Evolutionary conservation across 805 yeast species (phyloP).

Genomic region (Teunomyces funiuensis): DNA sequence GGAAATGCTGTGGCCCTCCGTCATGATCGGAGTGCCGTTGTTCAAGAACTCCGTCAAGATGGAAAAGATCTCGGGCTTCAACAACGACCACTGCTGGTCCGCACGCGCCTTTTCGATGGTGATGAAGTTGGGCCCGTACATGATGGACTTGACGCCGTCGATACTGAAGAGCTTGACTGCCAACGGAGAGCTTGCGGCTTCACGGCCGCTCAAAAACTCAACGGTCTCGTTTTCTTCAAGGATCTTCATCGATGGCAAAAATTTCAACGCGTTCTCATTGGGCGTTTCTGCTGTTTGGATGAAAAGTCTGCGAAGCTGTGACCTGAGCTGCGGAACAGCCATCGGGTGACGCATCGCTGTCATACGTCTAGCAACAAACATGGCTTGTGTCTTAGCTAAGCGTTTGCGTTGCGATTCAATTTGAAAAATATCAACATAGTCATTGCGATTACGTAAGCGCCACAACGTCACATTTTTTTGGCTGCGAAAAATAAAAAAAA

Average conservation of each 20-base stretch:
- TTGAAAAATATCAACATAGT: no score
- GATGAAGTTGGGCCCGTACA: constrained; percentile 82
- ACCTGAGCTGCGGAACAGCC: no score
- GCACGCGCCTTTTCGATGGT: constrained; percentile 65
- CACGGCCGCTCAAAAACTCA: constrained; percentile 74
- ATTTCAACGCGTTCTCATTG: constrained; percentile 81
- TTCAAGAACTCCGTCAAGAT: constrained; percentile 55
- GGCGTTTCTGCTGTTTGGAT: constrained; percentile 87
- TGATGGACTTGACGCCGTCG: constrained; percentile 72
- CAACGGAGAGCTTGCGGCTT: constrained; percentile 71
- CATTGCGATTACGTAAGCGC: not conserved
- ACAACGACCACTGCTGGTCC: constrained; percentile 56
- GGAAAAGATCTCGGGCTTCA: constrained; percentile 67
- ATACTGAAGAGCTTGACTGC: constrained; percentile 72
- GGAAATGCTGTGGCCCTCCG: constrained; percentile 20
- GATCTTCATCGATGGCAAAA: constrained; percentile 71
- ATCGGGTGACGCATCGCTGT: no score
- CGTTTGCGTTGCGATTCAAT: no score
- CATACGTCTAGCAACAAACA: not conserved
- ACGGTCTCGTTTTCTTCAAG: constrained; percentile 58
- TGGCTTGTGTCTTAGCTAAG: not conserved
- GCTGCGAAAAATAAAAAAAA: not conserved
- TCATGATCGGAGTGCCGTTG: constrained; percentile 57
- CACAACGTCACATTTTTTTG: no score
- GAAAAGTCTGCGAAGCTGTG: constrained; percentile 39